phyloP scores from a whole-genome alignment of 225 moss, liverwort and hornwort genomes.

The Pseudisothecium myosuroides region DNA sequence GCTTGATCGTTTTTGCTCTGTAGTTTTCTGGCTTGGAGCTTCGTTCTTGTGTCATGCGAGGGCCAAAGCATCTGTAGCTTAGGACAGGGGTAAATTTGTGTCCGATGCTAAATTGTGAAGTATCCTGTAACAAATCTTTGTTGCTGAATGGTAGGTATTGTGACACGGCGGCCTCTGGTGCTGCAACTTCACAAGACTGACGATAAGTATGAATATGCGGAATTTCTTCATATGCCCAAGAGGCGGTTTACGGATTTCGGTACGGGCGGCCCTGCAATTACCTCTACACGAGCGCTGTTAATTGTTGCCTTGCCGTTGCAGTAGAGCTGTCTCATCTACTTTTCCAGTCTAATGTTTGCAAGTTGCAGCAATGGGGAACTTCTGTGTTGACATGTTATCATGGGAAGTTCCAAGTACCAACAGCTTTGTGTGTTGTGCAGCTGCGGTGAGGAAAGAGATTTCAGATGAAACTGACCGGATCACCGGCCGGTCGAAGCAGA shows the following conservation, averaged over 20 bases:
- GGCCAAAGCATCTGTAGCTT: neutral
- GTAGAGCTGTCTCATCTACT: neutral
- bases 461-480: conserved; percentile 49
- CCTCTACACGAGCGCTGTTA: neutral
- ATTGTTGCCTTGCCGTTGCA: neutral
- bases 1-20: neutral
- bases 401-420: neutral
- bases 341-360: neutral
- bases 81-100: neutral
- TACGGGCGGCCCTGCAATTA: neutral
- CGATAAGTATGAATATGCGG: conserved; percentile 73
- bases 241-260: conserved; percentile 78
- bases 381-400: neutral
- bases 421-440: conserved; percentile 8
- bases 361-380: neutral
- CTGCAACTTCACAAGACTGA: conserved; percentile 92
- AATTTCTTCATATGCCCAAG: conserved; percentile 82
- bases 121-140: neutral
- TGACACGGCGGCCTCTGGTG: conserved; percentile 85
- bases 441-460: conserved; percentile 53
- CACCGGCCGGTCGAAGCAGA: conserved; percentile 48
- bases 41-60: neutral
- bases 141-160: conserved; percentile 48
- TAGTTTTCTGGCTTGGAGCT: neutral
- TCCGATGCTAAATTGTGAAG: neutral